These are phyloP conservation scores for Tephrocybe sp. DNA, from an alignment of 768 basidiomycete species.

Conservation along the genomic window DNA sequence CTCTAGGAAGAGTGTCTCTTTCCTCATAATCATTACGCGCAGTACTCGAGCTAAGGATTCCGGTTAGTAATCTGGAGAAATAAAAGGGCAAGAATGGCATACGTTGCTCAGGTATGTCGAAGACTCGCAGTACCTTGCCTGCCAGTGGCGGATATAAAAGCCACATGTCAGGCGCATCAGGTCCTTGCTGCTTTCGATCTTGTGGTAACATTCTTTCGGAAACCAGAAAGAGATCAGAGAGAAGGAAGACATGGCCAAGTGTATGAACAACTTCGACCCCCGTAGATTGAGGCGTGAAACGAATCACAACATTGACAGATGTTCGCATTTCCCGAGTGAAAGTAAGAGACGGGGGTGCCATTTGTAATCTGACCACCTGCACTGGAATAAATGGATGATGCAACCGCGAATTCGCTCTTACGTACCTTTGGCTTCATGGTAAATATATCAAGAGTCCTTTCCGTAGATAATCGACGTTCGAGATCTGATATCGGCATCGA, in stretches of 20 bases:
- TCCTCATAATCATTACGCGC: conserved; percentile 81
- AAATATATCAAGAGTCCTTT: conserved; percentile 88
- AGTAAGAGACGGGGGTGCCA: conserved; percentile 74
- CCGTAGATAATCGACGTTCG: conserved; percentile 76
- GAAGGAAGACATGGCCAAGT: conserved; percentile 80
- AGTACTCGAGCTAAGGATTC: conserved; percentile 60
- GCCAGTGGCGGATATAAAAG: conserved; percentile 93
- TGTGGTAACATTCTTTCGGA: conserved; percentile 80
- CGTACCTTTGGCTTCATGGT: conserved; percentile 89
- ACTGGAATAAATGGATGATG: neutral
- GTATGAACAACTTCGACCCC: conserved; percentile 73
- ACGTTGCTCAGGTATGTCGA: conserved; percentile 63
- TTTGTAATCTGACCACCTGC: conserved; percentile 89
- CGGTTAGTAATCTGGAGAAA: neutral
- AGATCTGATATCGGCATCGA: conserved; percentile 71
- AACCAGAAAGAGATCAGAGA: conserved; percentile 91
- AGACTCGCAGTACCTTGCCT: conserved; percentile 85
- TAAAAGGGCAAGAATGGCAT: conserved; percentile 22
- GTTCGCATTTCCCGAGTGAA: conserved; percentile 78
- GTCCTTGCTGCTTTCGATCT: conserved; percentile 50
- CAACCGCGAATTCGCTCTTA: neutral
- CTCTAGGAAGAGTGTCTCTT: conserved; percentile 77
- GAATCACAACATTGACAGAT: conserved; percentile 69
- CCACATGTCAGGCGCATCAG: conserved; percentile 81
- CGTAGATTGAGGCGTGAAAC: conserved; percentile 75